Conservation (phyloP, 2,329 filamentous ascomycete genomes). For the Aciculosporium take region DNA sequence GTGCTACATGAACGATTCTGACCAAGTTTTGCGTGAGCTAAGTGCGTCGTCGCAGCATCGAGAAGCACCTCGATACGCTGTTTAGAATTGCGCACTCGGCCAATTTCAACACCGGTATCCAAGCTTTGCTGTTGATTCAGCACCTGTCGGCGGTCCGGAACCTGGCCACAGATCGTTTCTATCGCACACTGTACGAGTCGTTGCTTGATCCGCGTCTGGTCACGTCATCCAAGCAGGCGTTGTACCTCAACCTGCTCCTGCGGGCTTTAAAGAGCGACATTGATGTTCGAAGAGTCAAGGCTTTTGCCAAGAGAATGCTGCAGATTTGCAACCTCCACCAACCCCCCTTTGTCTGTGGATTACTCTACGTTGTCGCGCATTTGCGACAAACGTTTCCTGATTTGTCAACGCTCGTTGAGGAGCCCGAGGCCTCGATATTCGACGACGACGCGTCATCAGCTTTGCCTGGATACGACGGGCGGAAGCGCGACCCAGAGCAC, state of each 20-base stretch:
- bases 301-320: slow-evolving; percentile 85
- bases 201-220: slow-evolving; percentile 78
- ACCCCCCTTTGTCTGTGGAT: slow-evolving; percentile 79
- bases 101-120: slow-evolving; percentile 97
- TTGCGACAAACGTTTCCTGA: slow-evolving; percentile 67
- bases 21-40: slow-evolving; percentile 7
- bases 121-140: slow-evolving; percentile 88
- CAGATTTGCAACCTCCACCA: slow-evolving; percentile 83
- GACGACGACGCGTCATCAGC: slow-evolving; percentile 48
- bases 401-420: slow-evolving; percentile 61
- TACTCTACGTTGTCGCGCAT: slow-evolving; percentile 80
- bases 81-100: slow-evolving; percentile 95
- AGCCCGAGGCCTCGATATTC: slow-evolving; percentile 54
- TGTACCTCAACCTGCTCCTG: slow-evolving; percentile 88
- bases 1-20: neutral
- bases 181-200: slow-evolving; percentile 89
- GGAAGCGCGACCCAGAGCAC: slow-evolving; percentile 82
- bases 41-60: slow-evolving; percentile 40
- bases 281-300: slow-evolving; percentile 84
- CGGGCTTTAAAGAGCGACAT: slow-evolving; percentile 77
- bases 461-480: slow-evolving; percentile 56
- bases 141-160: slow-evolving; percentile 74
- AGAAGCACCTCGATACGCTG: slow-evolving; percentile 81
- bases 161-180: slow-evolving; percentile 78
- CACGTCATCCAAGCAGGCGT: slow-evolving; percentile 82